These are phyloP conservation scores for Gossypium armourianum DNA, from an alignment of 441 rosid species.

Conservation along the genomic window DNA sequence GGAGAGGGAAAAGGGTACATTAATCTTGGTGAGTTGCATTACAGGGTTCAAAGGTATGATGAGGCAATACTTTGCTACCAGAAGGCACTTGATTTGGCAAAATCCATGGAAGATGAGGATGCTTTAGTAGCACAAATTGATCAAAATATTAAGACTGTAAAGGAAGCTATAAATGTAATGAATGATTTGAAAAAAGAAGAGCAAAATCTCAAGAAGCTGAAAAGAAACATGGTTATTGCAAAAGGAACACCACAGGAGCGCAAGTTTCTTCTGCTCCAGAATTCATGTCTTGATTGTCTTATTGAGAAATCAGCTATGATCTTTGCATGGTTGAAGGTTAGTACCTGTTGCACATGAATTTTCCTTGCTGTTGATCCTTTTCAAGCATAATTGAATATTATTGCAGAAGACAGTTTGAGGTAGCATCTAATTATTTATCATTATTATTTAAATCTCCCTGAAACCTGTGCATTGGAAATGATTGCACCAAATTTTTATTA, in stretches of 20 bases:
- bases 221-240: constrained; percentile 40
- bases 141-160: constrained; percentile 53
- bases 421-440: neutral
- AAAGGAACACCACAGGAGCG: constrained; percentile 52
- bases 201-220: constrained; percentile 67
- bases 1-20: constrained; percentile 95
- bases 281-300: constrained; percentile 60
- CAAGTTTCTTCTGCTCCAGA: constrained; percentile 51
- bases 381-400: neutral
- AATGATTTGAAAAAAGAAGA: constrained; percentile 62
- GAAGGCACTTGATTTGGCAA: constrained; percentile 64
- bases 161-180: constrained; percentile 58
- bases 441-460: neutral
- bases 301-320: constrained; percentile 67
- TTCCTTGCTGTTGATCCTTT: neutral
- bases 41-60: constrained; percentile 62
- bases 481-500: neutral
- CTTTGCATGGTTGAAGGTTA: constrained; percentile 72
- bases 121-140: constrained; percentile 54
- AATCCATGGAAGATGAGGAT: constrained; percentile 87
- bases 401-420: neutral
- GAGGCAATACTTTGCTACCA: constrained; percentile 66
- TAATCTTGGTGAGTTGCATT: constrained; percentile 81
- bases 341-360: constrained; percentile 11
- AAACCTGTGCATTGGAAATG: neutral